A percentile compares a stretch with the other conserved stretches of the same genome.
Evolutionary conservation across 108 stramenopile genomes (phyloP).

Genomic region (Seminavis robusta): DNA sequence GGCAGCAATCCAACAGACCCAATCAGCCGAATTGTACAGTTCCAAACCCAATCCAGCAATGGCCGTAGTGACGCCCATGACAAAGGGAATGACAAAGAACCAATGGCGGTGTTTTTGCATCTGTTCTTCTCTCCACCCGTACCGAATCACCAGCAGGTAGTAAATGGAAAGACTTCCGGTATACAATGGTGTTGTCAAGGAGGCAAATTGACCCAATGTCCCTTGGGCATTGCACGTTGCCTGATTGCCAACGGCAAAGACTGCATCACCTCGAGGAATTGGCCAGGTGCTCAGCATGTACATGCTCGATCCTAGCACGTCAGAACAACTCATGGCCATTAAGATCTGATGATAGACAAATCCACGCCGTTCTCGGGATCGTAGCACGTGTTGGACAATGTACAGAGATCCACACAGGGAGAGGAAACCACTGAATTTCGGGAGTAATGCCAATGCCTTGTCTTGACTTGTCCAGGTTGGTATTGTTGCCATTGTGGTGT

Average conservation of each 20-base stretch:
- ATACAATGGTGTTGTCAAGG: conserved; percentile 17
- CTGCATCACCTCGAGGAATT: conserved; percentile 8
- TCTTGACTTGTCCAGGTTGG: no score
- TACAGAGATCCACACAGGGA: not conserved
- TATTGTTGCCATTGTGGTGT: no score
- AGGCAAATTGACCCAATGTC: conserved; percentile 30
- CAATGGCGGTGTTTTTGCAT: conserved; percentile 18
- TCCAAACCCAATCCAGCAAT: conserved; percentile 12
- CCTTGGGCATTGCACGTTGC: conserved; percentile 33
- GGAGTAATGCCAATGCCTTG: not conserved
- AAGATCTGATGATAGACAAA: conserved; percentile 25
- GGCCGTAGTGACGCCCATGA: conserved; percentile 20
- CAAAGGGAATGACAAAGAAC: conserved; percentile 8
- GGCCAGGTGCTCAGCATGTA: conserved; percentile 21
- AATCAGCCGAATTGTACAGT: conserved; percentile 19
- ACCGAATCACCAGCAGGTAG: conserved; percentile 37
- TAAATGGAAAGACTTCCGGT: conserved; percentile 28
- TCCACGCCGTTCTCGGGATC: no score
- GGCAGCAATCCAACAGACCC: conserved; percentile 31
- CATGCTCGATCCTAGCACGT: conserved; percentile 13
- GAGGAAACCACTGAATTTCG: not conserved
- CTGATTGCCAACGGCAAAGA: conserved; percentile 9
- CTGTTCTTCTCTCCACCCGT: conserved; percentile 23
- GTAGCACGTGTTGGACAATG: not conserved
- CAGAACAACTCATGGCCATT: conserved; percentile 15